Conservation (phyloP, 2,329 filamentous ascomycete genomes). For the Sporothrix pseudoabietina region DNA sequence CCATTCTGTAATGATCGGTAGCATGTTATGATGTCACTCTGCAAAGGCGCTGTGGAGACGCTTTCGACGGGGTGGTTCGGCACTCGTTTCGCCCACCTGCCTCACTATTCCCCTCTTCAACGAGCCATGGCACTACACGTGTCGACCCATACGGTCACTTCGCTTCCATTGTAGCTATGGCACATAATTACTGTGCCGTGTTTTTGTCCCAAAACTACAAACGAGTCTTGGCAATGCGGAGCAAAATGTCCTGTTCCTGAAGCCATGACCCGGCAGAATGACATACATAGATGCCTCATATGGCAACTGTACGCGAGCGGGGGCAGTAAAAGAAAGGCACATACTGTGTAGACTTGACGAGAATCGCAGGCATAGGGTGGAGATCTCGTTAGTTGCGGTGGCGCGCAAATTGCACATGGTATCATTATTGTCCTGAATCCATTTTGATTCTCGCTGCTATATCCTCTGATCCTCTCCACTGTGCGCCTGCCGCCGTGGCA, state of each 20-base stretch:
- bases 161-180: neutral
- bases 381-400: neutral
- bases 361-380: neutral
- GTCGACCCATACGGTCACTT: neutral
- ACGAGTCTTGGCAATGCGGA: neutral
- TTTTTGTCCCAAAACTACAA: neutral
- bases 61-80: neutral
- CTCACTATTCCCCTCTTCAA: neutral
- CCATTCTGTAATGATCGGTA: neutral
- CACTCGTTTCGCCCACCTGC: neutral
- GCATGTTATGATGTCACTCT: conserved; percentile 8
- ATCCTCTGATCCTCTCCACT: neutral
- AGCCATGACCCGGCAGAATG: neutral
- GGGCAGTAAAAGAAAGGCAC: neutral
- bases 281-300: neutral
- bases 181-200: neutral
- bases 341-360: too few relatives aligned
- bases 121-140: conserved; percentile 9
- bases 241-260: neutral
- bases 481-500: neutral
- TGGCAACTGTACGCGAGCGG: neutral
- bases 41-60: neutral
- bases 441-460: neutral
- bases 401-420: conserved; percentile 6
- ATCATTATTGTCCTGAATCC: neutral